Conservation (phyloP, 352 stramenopile species). For the Thalassiosira oceanica region DNA sequence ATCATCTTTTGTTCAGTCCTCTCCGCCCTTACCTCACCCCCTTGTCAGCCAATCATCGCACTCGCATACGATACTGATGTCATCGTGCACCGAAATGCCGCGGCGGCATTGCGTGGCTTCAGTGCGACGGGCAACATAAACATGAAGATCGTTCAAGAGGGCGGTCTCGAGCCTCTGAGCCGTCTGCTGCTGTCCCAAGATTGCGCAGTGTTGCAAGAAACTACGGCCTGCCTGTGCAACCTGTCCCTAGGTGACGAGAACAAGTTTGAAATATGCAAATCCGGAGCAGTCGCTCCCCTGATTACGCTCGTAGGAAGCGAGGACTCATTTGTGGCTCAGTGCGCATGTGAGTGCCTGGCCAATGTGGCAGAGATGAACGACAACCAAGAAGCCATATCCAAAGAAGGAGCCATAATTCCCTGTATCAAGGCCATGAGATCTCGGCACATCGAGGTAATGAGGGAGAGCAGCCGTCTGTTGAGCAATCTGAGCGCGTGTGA, state of each 20-base stretch:
- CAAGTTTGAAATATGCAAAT: slow-evolving; percentile 96
- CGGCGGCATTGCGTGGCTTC: slow-evolving; percentile 90
- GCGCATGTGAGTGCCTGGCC: slow-evolving; percentile 89
- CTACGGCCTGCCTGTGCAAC: slow-evolving; percentile 92
- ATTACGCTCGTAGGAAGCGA: slow-evolving; percentile 90
- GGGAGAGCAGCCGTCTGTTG: slow-evolving; percentile 86
- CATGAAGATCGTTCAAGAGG: slow-evolving; percentile 96
- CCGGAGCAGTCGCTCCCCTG: slow-evolving; percentile 86
- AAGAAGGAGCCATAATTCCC: slow-evolving; percentile 88
- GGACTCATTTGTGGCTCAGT: slow-evolving; percentile 88
- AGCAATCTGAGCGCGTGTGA: slow-evolving; percentile 89
- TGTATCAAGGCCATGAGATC: slow-evolving; percentile 93
- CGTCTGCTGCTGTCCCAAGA: slow-evolving; percentile 88
- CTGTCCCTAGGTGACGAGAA: slow-evolving; percentile 93
- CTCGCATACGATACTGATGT: slow-evolving; percentile 88
- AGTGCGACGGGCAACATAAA: slow-evolving; percentile 89
- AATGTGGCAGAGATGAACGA: slow-evolving; percentile 93
- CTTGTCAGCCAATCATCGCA: slow-evolving; percentile 94
- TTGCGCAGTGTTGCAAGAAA: slow-evolving; percentile 91
- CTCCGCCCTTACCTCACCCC: no score
- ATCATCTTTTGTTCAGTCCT: no score
- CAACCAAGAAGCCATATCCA: slow-evolving; percentile 92
- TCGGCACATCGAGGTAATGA: slow-evolving; percentile 92
- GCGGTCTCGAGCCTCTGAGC: slow-evolving; percentile 90
- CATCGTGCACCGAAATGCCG: slow-evolving; percentile 92